Conservation (phyloP, 163 green algal species). For the Scenedesmus sp. region DNA sequence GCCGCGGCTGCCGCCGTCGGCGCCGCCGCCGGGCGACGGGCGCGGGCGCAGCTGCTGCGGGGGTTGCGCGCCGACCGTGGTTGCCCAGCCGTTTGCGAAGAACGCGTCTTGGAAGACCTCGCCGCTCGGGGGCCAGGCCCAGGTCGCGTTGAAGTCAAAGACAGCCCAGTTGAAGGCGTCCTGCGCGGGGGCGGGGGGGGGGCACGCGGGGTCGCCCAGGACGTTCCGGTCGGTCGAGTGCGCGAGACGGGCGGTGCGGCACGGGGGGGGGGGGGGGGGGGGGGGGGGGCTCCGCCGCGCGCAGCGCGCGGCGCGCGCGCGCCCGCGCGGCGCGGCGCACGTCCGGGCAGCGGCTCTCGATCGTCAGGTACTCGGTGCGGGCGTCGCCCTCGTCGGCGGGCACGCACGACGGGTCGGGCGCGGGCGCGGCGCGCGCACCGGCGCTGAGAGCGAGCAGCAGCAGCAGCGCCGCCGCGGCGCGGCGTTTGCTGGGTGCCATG, state of each 20-base stretch:
- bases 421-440: no score
- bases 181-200: neutral
- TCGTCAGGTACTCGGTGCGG: neutral
- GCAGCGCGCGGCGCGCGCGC: neutral
- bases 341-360: conserved; percentile 7
- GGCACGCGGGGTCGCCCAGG: neutral
- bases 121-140: neutral
- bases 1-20: neutral
- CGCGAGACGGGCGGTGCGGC: neutral
- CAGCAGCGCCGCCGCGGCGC: no score
- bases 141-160: neutral
- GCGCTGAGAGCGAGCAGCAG: no score
- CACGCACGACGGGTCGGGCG: no score
- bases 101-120: neutral
- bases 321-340: neutral
- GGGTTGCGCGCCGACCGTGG: neutral
- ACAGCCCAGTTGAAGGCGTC: neutral
- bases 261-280: neutral
- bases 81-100: conserved; percentile 8
- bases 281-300: no score
- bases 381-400: no score
- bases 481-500: no score
- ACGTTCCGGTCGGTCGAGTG: neutral
- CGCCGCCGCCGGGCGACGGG: neutral
- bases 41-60: neutral